Percentiles rank a stretch among this genome's conserved stretches.
Evolutionary conservation across 208 protist genomes (phyloP).

Genomic region (Wallacemonas sp.): DNA sequence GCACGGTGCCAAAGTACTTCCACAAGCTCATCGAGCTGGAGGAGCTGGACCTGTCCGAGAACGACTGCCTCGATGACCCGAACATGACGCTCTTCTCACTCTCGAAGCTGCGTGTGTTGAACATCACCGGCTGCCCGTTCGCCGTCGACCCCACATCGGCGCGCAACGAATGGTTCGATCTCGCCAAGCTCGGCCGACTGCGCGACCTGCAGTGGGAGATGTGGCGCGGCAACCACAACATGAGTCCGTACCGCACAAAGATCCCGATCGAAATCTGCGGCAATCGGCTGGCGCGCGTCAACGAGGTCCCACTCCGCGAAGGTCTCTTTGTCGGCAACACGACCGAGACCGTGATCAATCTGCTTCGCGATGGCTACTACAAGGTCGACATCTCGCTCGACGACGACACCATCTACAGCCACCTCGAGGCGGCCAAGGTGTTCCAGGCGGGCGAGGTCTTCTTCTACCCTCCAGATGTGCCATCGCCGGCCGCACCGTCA

Average conservation of each 20-base stretch:
- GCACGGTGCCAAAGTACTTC: conserved; percentile 87
- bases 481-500: not conserved
- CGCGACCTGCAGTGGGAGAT: conserved; percentile 81
- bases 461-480: conserved; percentile 48
- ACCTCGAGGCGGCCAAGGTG: conserved; percentile 59
- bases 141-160: conserved; percentile 53
- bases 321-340: conserved; percentile 79
- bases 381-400: conserved; percentile 85
- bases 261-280: conserved; percentile 87
- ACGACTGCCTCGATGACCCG: conserved; percentile 75
- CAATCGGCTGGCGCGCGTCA: conserved; percentile 55
- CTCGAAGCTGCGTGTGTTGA: conserved; percentile 68
- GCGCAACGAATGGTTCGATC: conserved; percentile 88
- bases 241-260: conserved; percentile 81
- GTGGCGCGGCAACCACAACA: conserved; percentile 76
- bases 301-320: conserved; percentile 64
- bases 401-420: conserved; percentile 63
- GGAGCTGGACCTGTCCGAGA: conserved; percentile 85
- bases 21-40: conserved; percentile 80
- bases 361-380: conserved; percentile 84
- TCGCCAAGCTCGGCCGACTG: conserved; percentile 71
- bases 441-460: conserved; percentile 61
- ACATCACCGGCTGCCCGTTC: conserved; percentile 86
- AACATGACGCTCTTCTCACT: conserved; percentile 90
- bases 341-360: conserved; percentile 78